phyloP scores from a whole-genome alignment of 2,329 filamentous ascomycete genomes.

The Myriosclerotinia curreyana region DNA sequence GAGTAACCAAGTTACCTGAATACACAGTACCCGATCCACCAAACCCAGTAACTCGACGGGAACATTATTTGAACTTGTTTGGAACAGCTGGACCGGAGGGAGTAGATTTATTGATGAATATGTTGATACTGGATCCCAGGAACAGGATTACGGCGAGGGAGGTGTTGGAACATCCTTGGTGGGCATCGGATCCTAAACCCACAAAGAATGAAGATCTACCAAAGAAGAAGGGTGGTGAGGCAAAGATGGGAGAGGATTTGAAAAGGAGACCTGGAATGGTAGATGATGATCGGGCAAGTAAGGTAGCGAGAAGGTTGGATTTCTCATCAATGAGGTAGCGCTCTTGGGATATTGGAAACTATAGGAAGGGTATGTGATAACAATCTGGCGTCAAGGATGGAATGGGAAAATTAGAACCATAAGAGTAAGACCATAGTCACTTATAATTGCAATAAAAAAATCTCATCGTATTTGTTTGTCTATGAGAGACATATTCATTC shows the following conservation, averaged over 20 bases:
- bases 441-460: slow-evolving; percentile 9
- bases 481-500: slow-evolving; percentile 1
- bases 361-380: slow-evolving; percentile 5
- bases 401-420: neutral
- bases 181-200: slow-evolving; percentile 77
- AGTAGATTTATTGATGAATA: slow-evolving; percentile 83
- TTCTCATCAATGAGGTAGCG: slow-evolving; percentile 35
- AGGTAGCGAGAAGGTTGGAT: slow-evolving; percentile 44
- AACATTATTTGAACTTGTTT: slow-evolving; percentile 74
- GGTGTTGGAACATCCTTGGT: slow-evolving; percentile 82
- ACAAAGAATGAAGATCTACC: slow-evolving; percentile 81
- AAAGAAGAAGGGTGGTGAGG: slow-evolving; percentile 66
- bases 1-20: slow-evolving; percentile 73
- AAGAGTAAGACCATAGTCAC: neutral
- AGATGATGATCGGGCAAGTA: slow-evolving; percentile 66
- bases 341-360: neutral
- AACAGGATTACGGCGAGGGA: slow-evolving; percentile 74
- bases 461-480: neutral
- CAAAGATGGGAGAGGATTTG: slow-evolving; percentile 78
- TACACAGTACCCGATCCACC: slow-evolving; percentile 66
- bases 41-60: slow-evolving; percentile 60
- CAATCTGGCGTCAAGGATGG: slow-evolving; percentile 17
- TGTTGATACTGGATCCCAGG: slow-evolving; percentile 81
- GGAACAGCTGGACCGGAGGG: slow-evolving; percentile 77
- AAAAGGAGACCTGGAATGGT: slow-evolving; percentile 57